Evolutionary conservation across 192 early-diverging fungal species (phyloP).

Genomic region (Thamnidium elegans): DNA sequence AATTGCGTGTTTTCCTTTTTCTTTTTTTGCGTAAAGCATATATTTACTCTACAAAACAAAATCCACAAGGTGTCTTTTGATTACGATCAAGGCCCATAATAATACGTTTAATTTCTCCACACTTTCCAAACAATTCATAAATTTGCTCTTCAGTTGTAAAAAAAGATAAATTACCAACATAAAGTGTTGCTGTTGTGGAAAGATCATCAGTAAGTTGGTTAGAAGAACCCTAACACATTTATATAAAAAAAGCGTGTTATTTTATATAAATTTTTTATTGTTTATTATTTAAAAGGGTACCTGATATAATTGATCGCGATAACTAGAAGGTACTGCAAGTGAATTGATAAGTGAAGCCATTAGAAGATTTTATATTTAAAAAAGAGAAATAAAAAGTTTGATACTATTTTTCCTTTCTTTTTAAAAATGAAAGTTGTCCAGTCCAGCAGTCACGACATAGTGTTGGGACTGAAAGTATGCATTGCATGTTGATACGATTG

Average conservation of each 20-base stretch:
- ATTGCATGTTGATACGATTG: too few relatives aligned
- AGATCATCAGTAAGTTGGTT: conserved; percentile 51
- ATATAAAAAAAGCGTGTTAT: background rate
- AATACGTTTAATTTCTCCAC: conserved; percentile 96
- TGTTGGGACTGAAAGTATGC: too few relatives aligned
- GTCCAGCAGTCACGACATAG: too few relatives aligned
- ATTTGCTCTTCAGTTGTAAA: conserved; percentile 99
- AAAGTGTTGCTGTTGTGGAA: conserved; percentile 75
- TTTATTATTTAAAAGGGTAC: conserved; percentile 25
- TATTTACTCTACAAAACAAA: conserved; percentile 96
- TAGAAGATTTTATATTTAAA: too few relatives aligned
- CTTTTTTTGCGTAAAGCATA: background rate
- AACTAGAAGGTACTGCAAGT: conserved; percentile 77
- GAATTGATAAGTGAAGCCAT: conserved; percentile 66
- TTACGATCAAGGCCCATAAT: conserved; percentile 97
- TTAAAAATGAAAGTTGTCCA: too few relatives aligned
- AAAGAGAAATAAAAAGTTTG: too few relatives aligned
- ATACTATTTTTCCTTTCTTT: too few relatives aligned
- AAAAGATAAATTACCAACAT: conserved; percentile 96
- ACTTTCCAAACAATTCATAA: conserved; percentile 92
- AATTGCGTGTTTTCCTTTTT: background rate
- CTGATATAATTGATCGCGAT: conserved; percentile 81
- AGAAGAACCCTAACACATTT: conserved; percentile 40
- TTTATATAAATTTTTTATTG: background rate
- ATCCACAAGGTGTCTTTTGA: conserved; percentile 95